Evolutionary conservation across 2,329 filamentous ascomycete genomes (phyloP).

Genomic region (Aspergillus sojae): DNA sequence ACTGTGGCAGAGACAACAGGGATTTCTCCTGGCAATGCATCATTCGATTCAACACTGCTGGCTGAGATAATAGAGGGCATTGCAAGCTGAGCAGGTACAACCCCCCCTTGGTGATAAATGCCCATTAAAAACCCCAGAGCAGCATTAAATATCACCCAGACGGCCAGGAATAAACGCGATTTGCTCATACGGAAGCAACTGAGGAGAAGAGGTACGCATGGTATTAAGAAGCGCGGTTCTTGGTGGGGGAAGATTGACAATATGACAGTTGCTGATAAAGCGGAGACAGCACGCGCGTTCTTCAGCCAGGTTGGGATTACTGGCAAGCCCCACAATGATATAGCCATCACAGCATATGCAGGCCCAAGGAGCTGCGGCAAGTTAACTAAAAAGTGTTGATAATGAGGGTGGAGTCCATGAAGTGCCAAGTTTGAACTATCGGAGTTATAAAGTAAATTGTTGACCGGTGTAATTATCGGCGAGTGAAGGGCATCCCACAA

Average conservation of each 20-base stretch:
- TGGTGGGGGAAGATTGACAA: slow-evolving; percentile 54
- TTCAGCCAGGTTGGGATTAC: slow-evolving; percentile 35
- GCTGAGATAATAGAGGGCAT: slow-evolving; percentile 43
- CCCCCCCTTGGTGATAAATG: slow-evolving; percentile 57
- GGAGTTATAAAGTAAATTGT: slow-evolving; percentile 77
- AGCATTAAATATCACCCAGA: slow-evolving; percentile 54
- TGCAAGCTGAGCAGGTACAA: slow-evolving; percentile 53
- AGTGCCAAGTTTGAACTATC: slow-evolving; percentile 69
- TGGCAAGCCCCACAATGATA: slow-evolving; percentile 51
- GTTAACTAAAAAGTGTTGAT: slow-evolving; percentile 74
- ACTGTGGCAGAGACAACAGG: slow-evolving; percentile 37
- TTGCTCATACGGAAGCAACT: slow-evolving; percentile 49
- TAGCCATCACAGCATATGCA: slow-evolving; percentile 57
- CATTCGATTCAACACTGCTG: slow-evolving; percentile 22
- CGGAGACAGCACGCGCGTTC: slow-evolving; percentile 47
- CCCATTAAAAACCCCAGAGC: slow-evolving; percentile 54
- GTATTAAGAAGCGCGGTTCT: slow-evolving; percentile 56
- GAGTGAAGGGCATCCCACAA: slow-evolving; percentile 47
- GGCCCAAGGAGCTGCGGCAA: slow-evolving; percentile 73
- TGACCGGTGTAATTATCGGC: slow-evolving; percentile 75
- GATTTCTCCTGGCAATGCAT: slow-evolving; percentile 6
- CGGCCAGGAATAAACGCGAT: slow-evolving; percentile 43
- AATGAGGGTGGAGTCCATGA: slow-evolving; percentile 77
- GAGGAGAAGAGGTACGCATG: slow-evolving; percentile 54
- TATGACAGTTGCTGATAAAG: slow-evolving; percentile 46